These are phyloP conservation scores for Leptographium radiaticola DNA, from an alignment of 2,329 filamentous ascomycete species.

Conservation along the genomic window DNA sequence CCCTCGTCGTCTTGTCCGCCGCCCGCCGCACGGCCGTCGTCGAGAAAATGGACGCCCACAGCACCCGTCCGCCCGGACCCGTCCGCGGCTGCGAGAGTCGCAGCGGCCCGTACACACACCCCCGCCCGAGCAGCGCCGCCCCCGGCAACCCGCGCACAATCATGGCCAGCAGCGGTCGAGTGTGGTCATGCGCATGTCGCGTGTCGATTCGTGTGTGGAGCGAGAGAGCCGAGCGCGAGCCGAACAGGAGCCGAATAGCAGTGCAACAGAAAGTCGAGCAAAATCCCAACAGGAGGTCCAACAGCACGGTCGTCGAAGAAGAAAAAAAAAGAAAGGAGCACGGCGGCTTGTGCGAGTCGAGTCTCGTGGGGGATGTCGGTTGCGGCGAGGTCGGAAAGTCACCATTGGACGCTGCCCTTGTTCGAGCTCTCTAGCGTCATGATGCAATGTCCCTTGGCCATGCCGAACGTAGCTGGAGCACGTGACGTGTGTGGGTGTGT, in stretches of 20 bases:
- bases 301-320: not conserved
- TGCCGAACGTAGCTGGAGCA: not conserved
- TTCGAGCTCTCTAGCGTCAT: slow-evolving; percentile 2
- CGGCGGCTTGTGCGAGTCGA: not conserved
- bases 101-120: not conserved
- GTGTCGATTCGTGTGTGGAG: not conserved
- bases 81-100: not conserved
- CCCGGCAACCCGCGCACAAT: slow-evolving; percentile 8
- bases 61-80: not conserved
- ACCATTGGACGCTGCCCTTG: too few species aligned
- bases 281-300: not conserved
- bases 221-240: too few species aligned
- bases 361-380: not conserved
- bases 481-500: not conserved
- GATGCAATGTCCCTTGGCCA: slow-evolving; percentile 9
- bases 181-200: not conserved
- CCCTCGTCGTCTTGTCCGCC: not conserved
- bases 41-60: not conserved
- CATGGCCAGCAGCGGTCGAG: slow-evolving; percentile 2
- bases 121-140: slow-evolving; percentile 8
- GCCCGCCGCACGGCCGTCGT: not conserved
- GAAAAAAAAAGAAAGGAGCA: too few species aligned
- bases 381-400: too few species aligned
- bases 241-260: too few species aligned
- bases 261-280: not conserved